A percentile compares a stretch with the other conserved stretches of the same genome.
phyloP scores from a whole-genome alignment of 495 filamentous ascomycete species.

The Cetradonia linearis region DNA sequence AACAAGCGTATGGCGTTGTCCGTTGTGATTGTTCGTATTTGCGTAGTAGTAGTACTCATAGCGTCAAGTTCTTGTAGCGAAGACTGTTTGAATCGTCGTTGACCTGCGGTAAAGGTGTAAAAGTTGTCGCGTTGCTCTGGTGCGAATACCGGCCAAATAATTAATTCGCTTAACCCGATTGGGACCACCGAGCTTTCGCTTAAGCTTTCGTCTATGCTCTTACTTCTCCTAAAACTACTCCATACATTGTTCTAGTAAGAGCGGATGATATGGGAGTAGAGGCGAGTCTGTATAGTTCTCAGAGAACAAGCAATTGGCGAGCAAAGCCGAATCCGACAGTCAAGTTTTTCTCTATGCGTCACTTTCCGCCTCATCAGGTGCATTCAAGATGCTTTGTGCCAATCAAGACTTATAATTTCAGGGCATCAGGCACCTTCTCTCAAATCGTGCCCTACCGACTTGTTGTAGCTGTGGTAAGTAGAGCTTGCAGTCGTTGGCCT shows the following conservation, averaged over 20 bases:
- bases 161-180: not conserved
- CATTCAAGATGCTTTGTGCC: not conserved
- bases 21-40: slow-evolving; percentile 57
- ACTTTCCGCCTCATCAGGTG: not conserved
- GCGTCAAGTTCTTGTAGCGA: not conserved
- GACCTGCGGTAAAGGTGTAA: not conserved
- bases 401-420: not conserved
- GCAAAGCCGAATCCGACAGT: not conserved
- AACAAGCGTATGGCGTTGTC: slow-evolving; percentile 82
- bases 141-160: not conserved
- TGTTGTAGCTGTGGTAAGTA: not conserved
- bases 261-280: not conserved
- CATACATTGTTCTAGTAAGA: not conserved
- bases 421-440: not conserved
- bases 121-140: not conserved
- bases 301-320: not conserved
- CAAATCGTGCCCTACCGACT: not conserved
- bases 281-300: not conserved
- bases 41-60: slow-evolving; percentile 44
- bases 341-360: not conserved
- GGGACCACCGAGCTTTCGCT: not conserved
- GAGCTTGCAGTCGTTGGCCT: not conserved
- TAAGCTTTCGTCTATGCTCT: too few relatives aligned
- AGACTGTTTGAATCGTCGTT: not conserved
- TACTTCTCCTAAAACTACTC: not conserved